These are phyloP conservation scores for Lepiota subincarnata DNA, from an alignment of 768 basidiomycete genomes.

Conservation along the genomic window DNA sequence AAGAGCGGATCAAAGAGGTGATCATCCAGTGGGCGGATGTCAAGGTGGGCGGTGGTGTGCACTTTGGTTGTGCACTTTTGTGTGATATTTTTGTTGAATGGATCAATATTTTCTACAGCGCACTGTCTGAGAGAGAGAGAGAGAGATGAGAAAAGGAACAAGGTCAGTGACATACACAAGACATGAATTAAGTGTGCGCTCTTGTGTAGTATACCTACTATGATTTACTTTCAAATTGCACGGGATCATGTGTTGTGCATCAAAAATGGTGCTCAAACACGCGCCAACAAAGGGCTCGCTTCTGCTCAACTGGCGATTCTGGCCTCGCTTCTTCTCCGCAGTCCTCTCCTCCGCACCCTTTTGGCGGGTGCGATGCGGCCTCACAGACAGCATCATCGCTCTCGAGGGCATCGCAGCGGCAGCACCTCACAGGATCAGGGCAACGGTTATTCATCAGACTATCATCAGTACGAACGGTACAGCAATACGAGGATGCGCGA, in stretches of 20 bases:
- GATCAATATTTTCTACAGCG: neutral
- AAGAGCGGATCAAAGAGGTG: slow-evolving; percentile 23
- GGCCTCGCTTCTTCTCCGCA: neutral
- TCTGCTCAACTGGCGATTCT: too few relatives aligned
- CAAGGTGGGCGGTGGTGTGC: slow-evolving; percentile 26
- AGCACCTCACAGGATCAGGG: neutral
- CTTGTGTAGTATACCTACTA: too few relatives aligned
- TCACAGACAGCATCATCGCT: neutral
- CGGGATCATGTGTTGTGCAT: too few relatives aligned
- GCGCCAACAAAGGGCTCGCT: slow-evolving; percentile 2
- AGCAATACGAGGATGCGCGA: too few relatives aligned
- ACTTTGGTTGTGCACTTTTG: too few relatives aligned
- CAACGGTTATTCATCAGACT: neutral
- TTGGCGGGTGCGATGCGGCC: slow-evolving; percentile 9
- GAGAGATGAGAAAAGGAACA: too few relatives aligned
- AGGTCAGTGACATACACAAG: too few relatives aligned
- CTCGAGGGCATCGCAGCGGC: neutral
- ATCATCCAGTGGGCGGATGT: slow-evolving; percentile 28
- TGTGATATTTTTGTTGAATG: neutral
- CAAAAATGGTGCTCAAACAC: neutral
- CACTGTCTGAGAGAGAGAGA: neutral
- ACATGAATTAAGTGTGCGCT: too few relatives aligned
- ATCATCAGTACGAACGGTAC: too few relatives aligned
- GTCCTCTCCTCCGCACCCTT: neutral
- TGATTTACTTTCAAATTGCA: too few relatives aligned